phyloP scores from a whole-genome alignment of 108 stramenopile genomes.

The Schizochytrium sp. region DNA sequence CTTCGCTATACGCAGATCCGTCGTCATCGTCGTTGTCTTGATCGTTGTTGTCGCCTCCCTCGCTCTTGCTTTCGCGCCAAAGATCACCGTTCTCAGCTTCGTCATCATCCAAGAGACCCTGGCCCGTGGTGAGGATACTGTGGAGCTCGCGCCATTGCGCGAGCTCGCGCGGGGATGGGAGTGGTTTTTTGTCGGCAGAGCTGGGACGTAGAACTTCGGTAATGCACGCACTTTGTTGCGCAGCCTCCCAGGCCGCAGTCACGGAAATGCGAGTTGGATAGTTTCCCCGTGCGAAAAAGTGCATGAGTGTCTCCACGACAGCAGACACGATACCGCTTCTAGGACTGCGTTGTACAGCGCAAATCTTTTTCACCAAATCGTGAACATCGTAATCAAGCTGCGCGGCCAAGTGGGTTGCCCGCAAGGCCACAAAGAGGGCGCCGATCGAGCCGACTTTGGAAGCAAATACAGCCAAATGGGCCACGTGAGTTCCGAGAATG shows the following conservation, averaged over 20 bases:
- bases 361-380: not conserved
- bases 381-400: not conserved
- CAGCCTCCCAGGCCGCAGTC: not conserved
- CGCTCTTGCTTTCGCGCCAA: too few relatives aligned
- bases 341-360: not conserved
- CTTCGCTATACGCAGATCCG: not conserved
- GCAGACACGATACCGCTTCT: not conserved
- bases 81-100: too few relatives aligned
- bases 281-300: not conserved
- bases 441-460: not conserved
- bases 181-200: not conserved
- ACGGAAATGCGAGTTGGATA: not conserved
- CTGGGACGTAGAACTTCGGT: not conserved
- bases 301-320: not conserved
- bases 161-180: not conserved
- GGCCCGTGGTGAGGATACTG: not conserved
- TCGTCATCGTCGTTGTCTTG: not conserved
- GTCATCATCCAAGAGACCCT: not conserved
- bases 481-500: not conserved
- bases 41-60: not conserved
- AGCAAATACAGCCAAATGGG: not conserved
- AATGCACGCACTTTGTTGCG: not conserved
- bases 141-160: not conserved
- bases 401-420: not conserved
- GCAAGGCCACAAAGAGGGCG: not conserved